Conservation (phyloP, 2,329 filamentous ascomycete species). For the Grosmannia serpens region DNA sequence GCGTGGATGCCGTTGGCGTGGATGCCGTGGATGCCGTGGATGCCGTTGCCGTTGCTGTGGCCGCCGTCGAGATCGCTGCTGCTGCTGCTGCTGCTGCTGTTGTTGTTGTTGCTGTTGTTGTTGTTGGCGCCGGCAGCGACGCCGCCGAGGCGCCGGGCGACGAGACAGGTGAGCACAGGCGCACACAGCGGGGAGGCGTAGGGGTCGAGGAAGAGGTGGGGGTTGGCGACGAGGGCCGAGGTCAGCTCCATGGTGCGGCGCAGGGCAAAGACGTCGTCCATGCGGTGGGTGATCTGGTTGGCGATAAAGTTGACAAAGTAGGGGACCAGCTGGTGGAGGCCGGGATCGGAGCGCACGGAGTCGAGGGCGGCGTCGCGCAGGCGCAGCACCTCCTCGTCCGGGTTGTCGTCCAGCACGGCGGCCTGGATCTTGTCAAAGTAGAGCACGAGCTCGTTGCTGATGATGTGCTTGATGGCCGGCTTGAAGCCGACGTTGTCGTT, state of each 20-base stretch:
- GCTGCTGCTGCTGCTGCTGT: constrained; percentile 35
- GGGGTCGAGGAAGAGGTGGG: constrained; percentile 59
- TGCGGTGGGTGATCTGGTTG: constrained; percentile 87
- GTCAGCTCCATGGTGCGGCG: constrained; percentile 88
- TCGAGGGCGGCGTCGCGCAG: constrained; percentile 77
- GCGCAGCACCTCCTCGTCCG: constrained; percentile 60
- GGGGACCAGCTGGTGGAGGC: constrained; percentile 86
- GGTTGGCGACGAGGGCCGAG: constrained; percentile 73
- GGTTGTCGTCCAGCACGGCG: constrained; percentile 77
- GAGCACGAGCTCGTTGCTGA: constrained; percentile 89
- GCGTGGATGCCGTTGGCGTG: neutral
- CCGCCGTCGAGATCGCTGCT: neutral
- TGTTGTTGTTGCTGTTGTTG: neutral
- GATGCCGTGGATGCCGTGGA: constrained; percentile 24
- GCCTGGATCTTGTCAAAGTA: constrained; percentile 94
- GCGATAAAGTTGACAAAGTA: constrained; percentile 96
- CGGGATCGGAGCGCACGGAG: constrained; percentile 78
- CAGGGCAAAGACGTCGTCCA: constrained; percentile 81
- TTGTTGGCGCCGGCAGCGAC: constrained; percentile 29
- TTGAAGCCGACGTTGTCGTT: constrained; percentile 76
- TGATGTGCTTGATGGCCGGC: constrained; percentile 86
- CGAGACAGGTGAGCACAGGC: constrained; percentile 81
- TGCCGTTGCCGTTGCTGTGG: constrained; percentile 26
- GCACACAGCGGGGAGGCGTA: constrained; percentile 61
- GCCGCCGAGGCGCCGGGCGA: constrained; percentile 61